Percentiles rank a stretch among this genome's conserved stretches.
These are phyloP conservation scores for Cladosporium sp. DNA, from an alignment of 2,329 filamentous ascomycete genomes.

Conservation along the genomic window DNA sequence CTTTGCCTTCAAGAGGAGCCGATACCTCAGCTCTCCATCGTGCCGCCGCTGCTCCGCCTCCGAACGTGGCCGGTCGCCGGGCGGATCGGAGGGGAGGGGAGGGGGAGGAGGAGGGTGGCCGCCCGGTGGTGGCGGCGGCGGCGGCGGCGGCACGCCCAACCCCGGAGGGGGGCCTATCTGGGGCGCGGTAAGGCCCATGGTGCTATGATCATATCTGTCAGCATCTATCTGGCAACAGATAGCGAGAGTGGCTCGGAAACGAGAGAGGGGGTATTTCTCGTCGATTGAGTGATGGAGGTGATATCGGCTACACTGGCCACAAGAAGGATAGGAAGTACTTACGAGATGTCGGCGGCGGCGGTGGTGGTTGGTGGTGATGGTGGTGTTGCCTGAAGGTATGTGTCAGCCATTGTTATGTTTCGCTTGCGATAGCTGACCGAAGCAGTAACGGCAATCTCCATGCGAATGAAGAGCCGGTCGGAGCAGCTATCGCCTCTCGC, in stretches of 20 bases:
- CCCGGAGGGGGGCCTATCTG: not conserved
- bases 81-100: not conserved
- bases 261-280: not conserved
- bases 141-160: too few relatives aligned
- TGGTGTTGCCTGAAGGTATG: not conserved
- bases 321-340: not conserved
- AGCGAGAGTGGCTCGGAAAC: not conserved
- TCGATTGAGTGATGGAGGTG: not conserved
- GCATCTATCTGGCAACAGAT: not conserved
- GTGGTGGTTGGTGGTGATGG: not conserved
- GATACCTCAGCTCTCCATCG: not conserved
- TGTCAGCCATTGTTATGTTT: not conserved
- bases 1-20: not conserved
- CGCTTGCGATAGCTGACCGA: not conserved
- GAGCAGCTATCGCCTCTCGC: slow-evolving; percentile 1
- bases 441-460: not conserved
- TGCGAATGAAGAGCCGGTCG: not conserved
- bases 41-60: not conserved
- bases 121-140: not conserved
- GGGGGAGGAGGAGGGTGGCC: not conserved
- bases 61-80: not conserved
- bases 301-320: not conserved
- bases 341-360: not conserved
- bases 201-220: not conserved
- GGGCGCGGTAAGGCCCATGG: not conserved